phyloP scores from a whole-genome alignment of 495 filamentous ascomycete genomes.

The Lophiotrema nucula region DNA sequence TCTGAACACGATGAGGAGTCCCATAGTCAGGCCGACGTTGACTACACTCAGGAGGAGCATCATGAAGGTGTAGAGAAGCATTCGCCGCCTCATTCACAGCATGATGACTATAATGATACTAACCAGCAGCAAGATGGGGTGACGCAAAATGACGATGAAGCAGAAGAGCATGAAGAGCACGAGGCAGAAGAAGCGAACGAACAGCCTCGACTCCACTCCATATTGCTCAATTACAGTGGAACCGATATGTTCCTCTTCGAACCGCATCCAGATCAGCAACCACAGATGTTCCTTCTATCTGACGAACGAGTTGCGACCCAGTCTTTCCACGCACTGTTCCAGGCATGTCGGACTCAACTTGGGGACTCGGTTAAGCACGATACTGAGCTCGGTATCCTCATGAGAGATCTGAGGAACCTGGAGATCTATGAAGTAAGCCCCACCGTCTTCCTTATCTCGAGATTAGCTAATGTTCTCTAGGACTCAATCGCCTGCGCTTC shows the following conservation, averaged over 20 bases:
- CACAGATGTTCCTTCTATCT: constrained; percentile 71
- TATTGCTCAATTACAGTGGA: constrained; percentile 6
- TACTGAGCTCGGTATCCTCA: constrained; percentile 59
- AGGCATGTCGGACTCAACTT: constrained; percentile 65
- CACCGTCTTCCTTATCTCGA: background rate
- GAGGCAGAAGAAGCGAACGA: background rate
- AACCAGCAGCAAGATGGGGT: too few relatives aligned
- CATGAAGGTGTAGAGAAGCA: too few relatives aligned
- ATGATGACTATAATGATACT: too few relatives aligned
- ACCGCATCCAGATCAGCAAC: constrained; percentile 12
- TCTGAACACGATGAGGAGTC: too few relatives aligned
- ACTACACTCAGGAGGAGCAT: too few relatives aligned
- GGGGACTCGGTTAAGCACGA: constrained; percentile 62
- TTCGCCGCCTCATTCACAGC: too few relatives aligned
- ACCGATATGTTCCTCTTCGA: constrained; percentile 15
- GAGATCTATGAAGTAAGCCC: constrained; percentile 7
- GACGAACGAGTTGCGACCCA: constrained; percentile 61
- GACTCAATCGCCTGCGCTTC: constrained; percentile 20
- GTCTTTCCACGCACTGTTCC: constrained; percentile 59
- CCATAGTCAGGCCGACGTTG: too few relatives aligned
- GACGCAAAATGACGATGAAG: too few relatives aligned
- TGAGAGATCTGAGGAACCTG: background rate
- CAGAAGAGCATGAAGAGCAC: too few relatives aligned
- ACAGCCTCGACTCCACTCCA: background rate
- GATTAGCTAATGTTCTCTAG: background rate